Conservation (phyloP, 805 yeast genomes). For the Saccharomycopsis oosterbeekiorum region DNA sequence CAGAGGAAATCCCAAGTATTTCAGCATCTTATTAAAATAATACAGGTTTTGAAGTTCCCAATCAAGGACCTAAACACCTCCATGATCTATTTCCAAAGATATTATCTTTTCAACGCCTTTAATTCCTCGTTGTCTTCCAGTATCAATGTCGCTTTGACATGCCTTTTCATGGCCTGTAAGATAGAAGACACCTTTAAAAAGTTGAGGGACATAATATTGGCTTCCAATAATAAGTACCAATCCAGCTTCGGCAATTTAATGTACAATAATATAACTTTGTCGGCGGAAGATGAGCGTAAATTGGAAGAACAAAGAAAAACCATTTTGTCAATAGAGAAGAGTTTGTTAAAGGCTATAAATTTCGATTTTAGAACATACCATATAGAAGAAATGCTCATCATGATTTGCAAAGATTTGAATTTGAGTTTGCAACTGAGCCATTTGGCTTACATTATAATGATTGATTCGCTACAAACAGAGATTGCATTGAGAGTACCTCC, state of each 20-base stretch:
- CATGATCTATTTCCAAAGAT: conserved; percentile 64
- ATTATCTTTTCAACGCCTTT: conserved; percentile 54
- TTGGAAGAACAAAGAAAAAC: conserved; percentile 46
- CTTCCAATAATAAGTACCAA: conserved; percentile 31
- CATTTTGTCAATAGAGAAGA: conserved; percentile 55
- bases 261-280: not conserved
- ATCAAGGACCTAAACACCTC: conserved; percentile 59
- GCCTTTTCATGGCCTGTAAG: conserved; percentile 63
- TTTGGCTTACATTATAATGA: conserved; percentile 66
- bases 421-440: conserved; percentile 39
- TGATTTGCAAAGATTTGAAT: conserved; percentile 42
- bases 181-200: conserved; percentile 80
- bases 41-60: conserved; percentile 53
- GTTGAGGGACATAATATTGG: conserved; percentile 48
- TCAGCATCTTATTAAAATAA: conserved; percentile 43
- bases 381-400: conserved; percentile 57
- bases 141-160: conserved; percentile 56
- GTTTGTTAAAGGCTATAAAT: conserved; percentile 62
- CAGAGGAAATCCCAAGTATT: conserved; percentile 46
- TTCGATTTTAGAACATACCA: conserved; percentile 71
- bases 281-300: conserved; percentile 17
- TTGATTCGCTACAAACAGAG: conserved; percentile 64
- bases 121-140: conserved; percentile 36
- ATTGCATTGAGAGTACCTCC: conserved; percentile 61
- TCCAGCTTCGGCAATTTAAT: conserved; percentile 12